Evolutionary conservation across 257 asterid genomes (phyloP), one percentile per base, ranked within the genome.

Genomic region (Marsdenia floribunda): DNA sequence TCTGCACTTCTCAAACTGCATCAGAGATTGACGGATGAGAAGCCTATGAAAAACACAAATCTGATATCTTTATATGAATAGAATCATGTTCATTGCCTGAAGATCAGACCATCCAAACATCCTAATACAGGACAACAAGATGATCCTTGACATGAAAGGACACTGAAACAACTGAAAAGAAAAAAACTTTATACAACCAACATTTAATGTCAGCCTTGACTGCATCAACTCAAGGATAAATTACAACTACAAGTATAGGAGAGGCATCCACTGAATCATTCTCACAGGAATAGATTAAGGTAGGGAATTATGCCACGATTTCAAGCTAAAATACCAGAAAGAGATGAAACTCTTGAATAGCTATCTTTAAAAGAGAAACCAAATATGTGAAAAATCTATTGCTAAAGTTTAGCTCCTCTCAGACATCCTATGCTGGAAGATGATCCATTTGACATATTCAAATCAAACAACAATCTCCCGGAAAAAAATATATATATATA

Each of bases 31-130:
- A n/a, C 71, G 26, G 71, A 58, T 47, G 38, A 47, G 38, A 49
- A 33, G 21, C 26, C 54, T 13, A 40, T 35, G 15, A 18, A 2
- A 10, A 24, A 42, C 46, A 76, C 22, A 55, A 68, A 55, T 29
- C 21, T 13, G 52, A 5, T 54, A 4, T 21, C 33, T 11, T 65
- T 52, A 24, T 42, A 53, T 53, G 59, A 53, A 38, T 3, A 13
- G 49, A 10, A 42, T 42, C 1, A 13, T 15, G 18, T 40, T 53
- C 49, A 57, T 5, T 40, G 63, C 70, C 55, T 47, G 24, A 44
- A 37, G 57, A 57, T 66, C 33, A 75, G 18, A 54, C 47, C 73
- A 60, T 75, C 60, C 44, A 68, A 55, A 29, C 70, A 40, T n/a
- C 64, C 47, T 12, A 53, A 76, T 54, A 54, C 19, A 44, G 7